A percentile compares a stretch with the other conserved stretches of the same genome.
These are phyloP conservation scores for Hortaea werneckii DNA, from an alignment of 2,329 filamentous ascomycete species.

Conservation along the genomic window DNA sequence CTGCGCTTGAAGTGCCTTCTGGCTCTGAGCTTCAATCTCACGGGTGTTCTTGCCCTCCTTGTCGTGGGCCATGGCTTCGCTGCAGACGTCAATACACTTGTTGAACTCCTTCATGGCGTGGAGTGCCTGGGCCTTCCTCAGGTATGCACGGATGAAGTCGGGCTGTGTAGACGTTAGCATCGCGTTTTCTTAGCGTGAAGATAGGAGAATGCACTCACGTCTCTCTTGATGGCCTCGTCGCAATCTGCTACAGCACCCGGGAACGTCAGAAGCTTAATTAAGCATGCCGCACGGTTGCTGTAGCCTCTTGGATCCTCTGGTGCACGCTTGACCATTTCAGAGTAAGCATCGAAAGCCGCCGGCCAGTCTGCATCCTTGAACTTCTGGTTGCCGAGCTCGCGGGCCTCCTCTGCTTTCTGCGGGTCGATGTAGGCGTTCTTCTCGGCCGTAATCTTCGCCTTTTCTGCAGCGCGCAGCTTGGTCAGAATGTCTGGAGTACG, in stretches of 20 bases:
- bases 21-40: conserved; percentile 88
- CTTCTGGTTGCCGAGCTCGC: conserved; percentile 87
- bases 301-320: conserved; percentile 89
- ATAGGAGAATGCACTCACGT: too few relatives aligned
- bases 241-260: conserved; percentile 89
- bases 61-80: conserved; percentile 70
- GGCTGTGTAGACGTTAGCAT: conserved; percentile 29
- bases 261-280: conserved; percentile 94
- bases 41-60: conserved; percentile 68
- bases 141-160: conserved; percentile 89
- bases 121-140: conserved; percentile 90
- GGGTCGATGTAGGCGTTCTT: conserved; percentile 79
- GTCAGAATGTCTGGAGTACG: conserved; percentile 86
- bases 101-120: conserved; percentile 98
- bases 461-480: conserved; percentile 87
- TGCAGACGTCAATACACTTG: conserved; percentile 82
- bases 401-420: conserved; percentile 85
- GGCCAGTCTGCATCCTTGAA: conserved; percentile 98
- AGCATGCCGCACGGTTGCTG: conserved; percentile 92
- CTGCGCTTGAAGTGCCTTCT: conserved; percentile 85
- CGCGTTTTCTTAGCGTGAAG: too few relatives aligned
- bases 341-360: conserved; percentile 84
- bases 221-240: conserved; percentile 79
- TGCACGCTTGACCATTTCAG: conserved; percentile 92
- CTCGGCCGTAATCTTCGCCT: conserved; percentile 66